Evolutionary conservation across 164 flowering plant genomes (phyloP).

Genomic region (Cinnamomum micranthum): DNA sequence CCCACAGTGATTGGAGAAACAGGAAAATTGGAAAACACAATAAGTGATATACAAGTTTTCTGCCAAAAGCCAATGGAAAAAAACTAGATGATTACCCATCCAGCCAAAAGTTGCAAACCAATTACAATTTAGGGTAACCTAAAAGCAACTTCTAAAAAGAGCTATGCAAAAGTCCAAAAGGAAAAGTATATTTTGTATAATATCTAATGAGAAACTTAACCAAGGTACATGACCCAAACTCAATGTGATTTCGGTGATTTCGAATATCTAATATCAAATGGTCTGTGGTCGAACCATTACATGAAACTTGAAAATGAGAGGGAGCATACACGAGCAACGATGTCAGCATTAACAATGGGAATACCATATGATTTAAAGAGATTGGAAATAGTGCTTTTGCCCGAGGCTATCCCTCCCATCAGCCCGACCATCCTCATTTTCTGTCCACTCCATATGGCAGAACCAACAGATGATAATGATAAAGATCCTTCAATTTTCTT

Average conservation of each 20-base stretch:
- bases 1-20: no score
- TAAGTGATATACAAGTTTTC: neutral
- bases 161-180: neutral
- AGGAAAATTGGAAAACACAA: neutral
- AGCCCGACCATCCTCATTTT: conserved; percentile 85
- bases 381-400: conserved; percentile 88
- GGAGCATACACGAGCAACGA: conserved; percentile 66
- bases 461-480: neutral
- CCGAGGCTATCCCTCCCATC: conserved; percentile 92
- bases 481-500: neutral
- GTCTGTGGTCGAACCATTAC: neutral
- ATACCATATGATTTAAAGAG: conserved; percentile 62
- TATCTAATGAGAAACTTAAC: neutral
- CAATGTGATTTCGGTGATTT: neutral
- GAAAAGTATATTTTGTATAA: neutral
- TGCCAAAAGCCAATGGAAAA: no score
- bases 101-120: no score
- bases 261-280: neutral
- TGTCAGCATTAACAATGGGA: conserved; percentile 88
- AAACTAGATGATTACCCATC: no score
- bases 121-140: neutral
- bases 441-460: neutral
- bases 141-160: neutral
- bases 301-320: conserved; percentile 1
- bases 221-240: neutral